Evolutionary conservation across 1,139 yeast species (phyloP).

Genomic region (Blastobotrys arbuscula): DNA sequence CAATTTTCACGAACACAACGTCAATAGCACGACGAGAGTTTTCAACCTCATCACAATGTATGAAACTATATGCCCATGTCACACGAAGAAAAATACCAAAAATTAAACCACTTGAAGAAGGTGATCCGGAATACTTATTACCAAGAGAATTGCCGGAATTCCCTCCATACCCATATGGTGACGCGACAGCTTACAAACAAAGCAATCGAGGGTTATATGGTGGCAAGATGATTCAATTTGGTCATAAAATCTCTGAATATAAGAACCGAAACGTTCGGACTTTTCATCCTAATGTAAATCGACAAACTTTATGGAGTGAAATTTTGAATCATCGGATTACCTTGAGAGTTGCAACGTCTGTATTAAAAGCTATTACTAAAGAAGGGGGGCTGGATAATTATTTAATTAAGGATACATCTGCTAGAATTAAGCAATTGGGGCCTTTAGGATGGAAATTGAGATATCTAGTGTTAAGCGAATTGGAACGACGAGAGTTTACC

Average conservation of each 20-base stretch:
- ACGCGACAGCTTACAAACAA: constrained; percentile 70
- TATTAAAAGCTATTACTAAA: constrained; percentile 74
- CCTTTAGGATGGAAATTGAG: constrained; percentile 87
- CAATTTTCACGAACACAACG: neutral
- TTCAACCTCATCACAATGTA: constrained; percentile 17
- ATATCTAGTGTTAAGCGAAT: constrained; percentile 52
- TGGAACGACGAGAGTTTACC: constrained; percentile 33
- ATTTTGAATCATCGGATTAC: constrained; percentile 51
- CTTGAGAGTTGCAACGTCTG: constrained; percentile 71
- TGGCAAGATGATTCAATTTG: constrained; percentile 73
- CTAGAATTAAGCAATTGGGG: constrained; percentile 88
- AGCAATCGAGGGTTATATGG: constrained; percentile 87
- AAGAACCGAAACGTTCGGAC: constrained; percentile 68
- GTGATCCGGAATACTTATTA: constrained; percentile 30
- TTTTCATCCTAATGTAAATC: constrained; percentile 78
- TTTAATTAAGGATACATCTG: constrained; percentile 76
- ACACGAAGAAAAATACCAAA: constrained; percentile 29
- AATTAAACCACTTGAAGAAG: constrained; percentile 27
- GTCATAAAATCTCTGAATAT: constrained; percentile 74
- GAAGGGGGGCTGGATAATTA: constrained; percentile 95
- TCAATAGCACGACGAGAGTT: constrained; percentile 9
- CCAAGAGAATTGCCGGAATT: constrained; percentile 32
- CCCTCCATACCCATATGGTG: constrained; percentile 83
- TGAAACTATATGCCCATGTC: constrained; percentile 29
- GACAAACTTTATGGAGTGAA: constrained; percentile 79